A percentile compares a stretch with the other conserved stretches of the same genome.
Evolutionary conservation across 2,329 filamentous ascomycete species (phyloP).

Genomic region (Ophiostoma angusticollis): DNA sequence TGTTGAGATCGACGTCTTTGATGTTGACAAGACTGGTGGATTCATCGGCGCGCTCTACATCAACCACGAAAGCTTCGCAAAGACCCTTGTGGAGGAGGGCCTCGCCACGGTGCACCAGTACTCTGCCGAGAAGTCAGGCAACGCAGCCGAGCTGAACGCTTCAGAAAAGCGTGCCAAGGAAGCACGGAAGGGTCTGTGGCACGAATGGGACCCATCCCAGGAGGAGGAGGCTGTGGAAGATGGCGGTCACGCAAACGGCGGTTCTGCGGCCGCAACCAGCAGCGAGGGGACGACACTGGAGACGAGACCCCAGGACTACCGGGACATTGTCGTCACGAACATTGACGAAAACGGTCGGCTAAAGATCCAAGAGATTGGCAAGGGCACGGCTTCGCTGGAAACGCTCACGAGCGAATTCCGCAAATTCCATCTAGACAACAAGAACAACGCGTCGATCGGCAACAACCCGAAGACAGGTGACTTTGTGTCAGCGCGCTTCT

Average conservation of each 20-base stretch:
- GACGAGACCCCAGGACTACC: constrained; percentile 70
- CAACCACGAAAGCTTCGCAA: constrained; percentile 91
- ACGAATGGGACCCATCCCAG: constrained; percentile 84
- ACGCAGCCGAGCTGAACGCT: constrained; percentile 72
- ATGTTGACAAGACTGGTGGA: constrained; percentile 89
- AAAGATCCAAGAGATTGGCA: constrained; percentile 84
- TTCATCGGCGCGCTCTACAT: constrained; percentile 94
- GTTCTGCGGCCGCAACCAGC: constrained; percentile 26
- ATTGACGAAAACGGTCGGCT: constrained; percentile 70
- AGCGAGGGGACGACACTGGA: constrained; percentile 38
- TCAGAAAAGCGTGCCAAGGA: constrained; percentile 88
- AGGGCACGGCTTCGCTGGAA: constrained; percentile 72
- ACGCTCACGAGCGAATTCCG: constrained; percentile 84
- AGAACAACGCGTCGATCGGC: constrained; percentile 62
- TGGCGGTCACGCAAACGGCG: constrained; percentile 32
- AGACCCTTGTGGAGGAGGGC: constrained; percentile 85
- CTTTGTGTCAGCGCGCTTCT: constrained; percentile 82
- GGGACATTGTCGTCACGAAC: constrained; percentile 84
- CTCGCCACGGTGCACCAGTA: constrained; percentile 86
- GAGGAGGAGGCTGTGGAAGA: constrained; percentile 49
- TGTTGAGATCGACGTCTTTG: constrained; percentile 88
- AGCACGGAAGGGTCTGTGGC: constrained; percentile 76
- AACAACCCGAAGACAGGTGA: constrained; percentile 82
- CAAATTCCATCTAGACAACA: constrained; percentile 74
- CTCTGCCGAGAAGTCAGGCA: constrained; percentile 90